These are phyloP conservation scores for Fusarium proliferatum DNA, from an alignment of 2,329 filamentous ascomycete genomes.

Conservation along the genomic window DNA sequence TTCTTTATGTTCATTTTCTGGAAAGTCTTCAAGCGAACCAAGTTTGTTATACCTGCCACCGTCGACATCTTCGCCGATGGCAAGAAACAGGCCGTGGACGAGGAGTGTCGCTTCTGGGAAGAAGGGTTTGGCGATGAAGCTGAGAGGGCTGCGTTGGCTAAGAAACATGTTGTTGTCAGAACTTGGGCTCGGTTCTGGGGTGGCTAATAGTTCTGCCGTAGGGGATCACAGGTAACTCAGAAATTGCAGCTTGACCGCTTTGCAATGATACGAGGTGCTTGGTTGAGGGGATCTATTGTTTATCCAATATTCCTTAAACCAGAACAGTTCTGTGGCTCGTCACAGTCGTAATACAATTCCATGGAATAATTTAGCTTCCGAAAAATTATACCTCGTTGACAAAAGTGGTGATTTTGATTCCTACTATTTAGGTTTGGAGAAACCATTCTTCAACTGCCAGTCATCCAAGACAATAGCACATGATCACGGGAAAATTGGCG, in stretches of 20 bases:
- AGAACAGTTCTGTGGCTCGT: background rate
- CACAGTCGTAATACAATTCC: background rate
- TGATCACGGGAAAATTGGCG: background rate
- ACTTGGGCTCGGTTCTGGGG: background rate
- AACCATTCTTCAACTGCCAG: background rate
- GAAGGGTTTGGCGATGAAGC: background rate
- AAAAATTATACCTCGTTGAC: background rate
- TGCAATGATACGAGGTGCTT: fast-evolving
- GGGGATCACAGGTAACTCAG: too few relatives aligned
- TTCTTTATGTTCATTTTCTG: background rate
- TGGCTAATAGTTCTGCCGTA: background rate
- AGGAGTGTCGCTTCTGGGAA: background rate
- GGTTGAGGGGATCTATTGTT: too few relatives aligned
- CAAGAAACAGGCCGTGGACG: background rate
- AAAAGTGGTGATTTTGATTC: background rate
- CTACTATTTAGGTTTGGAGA: background rate
- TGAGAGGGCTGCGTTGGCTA: background rate
- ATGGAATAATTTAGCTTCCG: background rate
- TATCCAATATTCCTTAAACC: background rate
- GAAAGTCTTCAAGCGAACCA: background rate
- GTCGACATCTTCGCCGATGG: background rate
- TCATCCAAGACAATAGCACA: background rate
- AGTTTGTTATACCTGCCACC: background rate
- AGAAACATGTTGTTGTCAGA: background rate
- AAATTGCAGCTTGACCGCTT: background rate